Conservation (phyloP, 768 basidiomycete genomes). For the Leccinum olivaceopallidum region DNA sequence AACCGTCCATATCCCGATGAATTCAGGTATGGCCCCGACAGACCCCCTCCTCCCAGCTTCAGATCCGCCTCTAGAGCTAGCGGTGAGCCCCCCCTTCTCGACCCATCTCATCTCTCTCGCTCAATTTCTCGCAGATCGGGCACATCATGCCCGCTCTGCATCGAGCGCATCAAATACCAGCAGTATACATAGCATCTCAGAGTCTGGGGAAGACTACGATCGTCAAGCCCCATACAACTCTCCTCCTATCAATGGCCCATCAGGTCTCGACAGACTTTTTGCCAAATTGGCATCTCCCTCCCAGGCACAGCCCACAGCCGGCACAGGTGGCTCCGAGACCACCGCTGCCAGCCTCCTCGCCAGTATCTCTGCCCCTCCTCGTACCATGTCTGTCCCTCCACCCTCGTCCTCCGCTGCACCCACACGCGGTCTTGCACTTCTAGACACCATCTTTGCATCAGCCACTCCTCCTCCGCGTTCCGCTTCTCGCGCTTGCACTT, state of each 20-base stretch:
- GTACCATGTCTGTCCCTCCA: conserved; percentile 31
- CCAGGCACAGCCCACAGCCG: conserved; percentile 22
- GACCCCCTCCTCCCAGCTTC: conserved; percentile 60
- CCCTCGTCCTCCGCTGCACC: conserved; percentile 31
- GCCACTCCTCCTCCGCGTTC: conserved; percentile 39
- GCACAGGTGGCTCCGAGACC: conserved; percentile 27
- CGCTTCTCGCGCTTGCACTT: conserved; percentile 18
- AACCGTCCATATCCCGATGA: conserved; percentile 72
- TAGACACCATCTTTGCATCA: conserved; percentile 76
- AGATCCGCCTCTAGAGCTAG: conserved; percentile 34
- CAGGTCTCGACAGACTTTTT: conserved; percentile 46
- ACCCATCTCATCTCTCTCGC: neutral
- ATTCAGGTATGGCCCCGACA: conserved; percentile 66
- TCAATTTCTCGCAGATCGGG: conserved; percentile 23
- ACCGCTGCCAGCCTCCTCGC: conserved; percentile 47
- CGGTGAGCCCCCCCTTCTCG: conserved; percentile 15
- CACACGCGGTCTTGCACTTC: conserved; percentile 55
- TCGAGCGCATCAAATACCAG: conserved; percentile 36
- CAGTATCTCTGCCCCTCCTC: conserved; percentile 46
- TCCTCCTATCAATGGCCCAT: conserved; percentile 21
- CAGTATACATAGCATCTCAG: conserved; percentile 37
- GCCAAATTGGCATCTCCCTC: conserved; percentile 37
- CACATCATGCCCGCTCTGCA: conserved; percentile 29
- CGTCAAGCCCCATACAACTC: conserved; percentile 13
- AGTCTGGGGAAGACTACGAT: conserved; percentile 31